These are phyloP conservation scores for Rhynchosporium secalis DNA, from an alignment of 2,329 filamentous ascomycete genomes.

Conservation along the genomic window DNA sequence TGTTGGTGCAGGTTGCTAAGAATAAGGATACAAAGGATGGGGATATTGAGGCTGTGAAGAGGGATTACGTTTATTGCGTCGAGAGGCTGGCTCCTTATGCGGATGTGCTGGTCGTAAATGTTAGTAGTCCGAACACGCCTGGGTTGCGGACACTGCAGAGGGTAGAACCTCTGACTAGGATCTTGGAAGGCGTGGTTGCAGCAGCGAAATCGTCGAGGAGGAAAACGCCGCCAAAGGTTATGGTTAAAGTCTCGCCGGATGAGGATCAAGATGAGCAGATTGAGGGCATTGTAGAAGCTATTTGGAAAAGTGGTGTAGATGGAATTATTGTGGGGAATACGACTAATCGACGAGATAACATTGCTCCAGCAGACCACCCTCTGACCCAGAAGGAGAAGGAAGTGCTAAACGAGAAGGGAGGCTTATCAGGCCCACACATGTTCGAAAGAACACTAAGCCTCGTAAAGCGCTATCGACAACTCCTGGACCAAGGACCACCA, in stretches of 20 bases:
- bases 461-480: constrained; percentile 74
- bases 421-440: constrained; percentile 88
- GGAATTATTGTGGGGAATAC: constrained; percentile 98
- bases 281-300: constrained; percentile 82
- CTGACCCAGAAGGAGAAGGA: constrained; percentile 66
- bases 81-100: constrained; percentile 80
- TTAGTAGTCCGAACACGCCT: constrained; percentile 94
- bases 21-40: constrained; percentile 88
- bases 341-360: constrained; percentile 75
- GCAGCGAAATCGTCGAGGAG: constrained; percentile 70
- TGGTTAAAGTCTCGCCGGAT: constrained; percentile 98
- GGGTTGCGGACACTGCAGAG: constrained; percentile 86
- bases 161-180: constrained; percentile 75
- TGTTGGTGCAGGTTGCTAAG: constrained; percentile 94
- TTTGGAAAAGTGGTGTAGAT: constrained; percentile 82
- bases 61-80: constrained; percentile 89
- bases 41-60: constrained; percentile 78
- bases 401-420: constrained; percentile 74
- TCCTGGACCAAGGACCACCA: constrained; percentile 56
- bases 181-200: constrained; percentile 79
- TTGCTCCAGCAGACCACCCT: constrained; percentile 65
- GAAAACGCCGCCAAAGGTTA: constrained; percentile 74
- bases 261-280: constrained; percentile 86
- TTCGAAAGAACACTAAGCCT: constrained; percentile 78
- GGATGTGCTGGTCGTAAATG: constrained; percentile 96